These are phyloP conservation scores for Leccinum incarnatum DNA, from an alignment of 768 basidiomycete genomes.

Conservation along the genomic window DNA sequence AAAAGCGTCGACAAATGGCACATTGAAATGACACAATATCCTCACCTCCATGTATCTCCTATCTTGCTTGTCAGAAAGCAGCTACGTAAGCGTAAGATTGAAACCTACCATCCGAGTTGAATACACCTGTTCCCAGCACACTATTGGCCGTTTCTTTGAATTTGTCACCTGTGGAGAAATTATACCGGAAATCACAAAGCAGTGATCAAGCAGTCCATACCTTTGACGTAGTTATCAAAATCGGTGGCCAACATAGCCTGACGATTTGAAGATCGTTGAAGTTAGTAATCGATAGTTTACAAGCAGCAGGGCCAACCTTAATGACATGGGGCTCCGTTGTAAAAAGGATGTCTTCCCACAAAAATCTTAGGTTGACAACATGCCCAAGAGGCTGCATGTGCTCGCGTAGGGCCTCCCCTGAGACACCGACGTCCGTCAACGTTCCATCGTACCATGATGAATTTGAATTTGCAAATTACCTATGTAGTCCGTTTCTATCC, in stretches of 20 bases:
- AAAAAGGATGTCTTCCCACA: conserved; percentile 49
- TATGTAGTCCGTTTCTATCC: conserved; percentile 33
- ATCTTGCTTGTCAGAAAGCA: conserved; percentile 1
- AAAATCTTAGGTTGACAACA: conserved; percentile 41
- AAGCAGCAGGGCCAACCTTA: conserved; percentile 26
- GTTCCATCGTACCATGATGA: neutral
- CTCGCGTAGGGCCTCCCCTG: conserved; percentile 27
- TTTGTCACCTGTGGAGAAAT: conserved; percentile 27
- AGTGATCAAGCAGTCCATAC: conserved; percentile 15
- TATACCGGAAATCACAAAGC: neutral
- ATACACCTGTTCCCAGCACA: conserved; percentile 52
- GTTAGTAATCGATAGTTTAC: neutral
- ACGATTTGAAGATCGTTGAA: neutral
- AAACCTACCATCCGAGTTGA: conserved; percentile 49
- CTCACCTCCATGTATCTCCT: conserved; percentile 75
- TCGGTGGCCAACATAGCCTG: conserved; percentile 43
- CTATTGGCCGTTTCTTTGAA: conserved; percentile 31
- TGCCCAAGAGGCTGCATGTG: conserved; percentile 25
- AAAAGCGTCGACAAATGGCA: neutral
- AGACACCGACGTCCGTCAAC: neutral
- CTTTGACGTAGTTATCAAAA: conserved; percentile 44
- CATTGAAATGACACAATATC: neutral
- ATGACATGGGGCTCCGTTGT: conserved; percentile 51
- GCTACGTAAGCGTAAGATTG: neutral
- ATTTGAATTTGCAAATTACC: conserved; percentile 21